Evolutionary conservation across 140 eudicot species (phyloP).

Genomic region (Ambrosia hybrid): DNA sequence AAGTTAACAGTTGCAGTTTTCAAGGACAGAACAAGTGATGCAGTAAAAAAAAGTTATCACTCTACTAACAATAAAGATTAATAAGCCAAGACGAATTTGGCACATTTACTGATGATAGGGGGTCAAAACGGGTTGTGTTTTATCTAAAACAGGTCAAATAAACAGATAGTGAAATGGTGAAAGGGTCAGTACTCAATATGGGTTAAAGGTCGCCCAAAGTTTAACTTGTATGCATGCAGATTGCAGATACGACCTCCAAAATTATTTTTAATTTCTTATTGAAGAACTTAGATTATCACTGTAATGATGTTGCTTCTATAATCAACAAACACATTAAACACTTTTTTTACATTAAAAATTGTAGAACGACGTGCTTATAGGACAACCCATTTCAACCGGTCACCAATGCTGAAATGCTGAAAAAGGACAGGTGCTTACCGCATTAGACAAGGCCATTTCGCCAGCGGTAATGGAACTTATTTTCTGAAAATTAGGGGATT

Average conservation of each 20-base stretch:
- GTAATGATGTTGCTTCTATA: neutral
- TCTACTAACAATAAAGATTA: neutral
- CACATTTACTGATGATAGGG: too few species aligned
- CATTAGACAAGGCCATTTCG: slow-evolving; percentile 54
- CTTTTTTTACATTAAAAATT: too few species aligned
- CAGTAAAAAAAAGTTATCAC: neutral
- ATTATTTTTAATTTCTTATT: too few species aligned
- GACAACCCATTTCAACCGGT: neutral
- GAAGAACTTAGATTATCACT: neutral
- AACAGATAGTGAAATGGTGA: neutral
- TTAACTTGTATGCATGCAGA: too few species aligned
- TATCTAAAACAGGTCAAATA: neutral
- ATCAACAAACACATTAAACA: too few species aligned
- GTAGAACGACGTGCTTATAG: neutral
- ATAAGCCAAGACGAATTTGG: neutral
- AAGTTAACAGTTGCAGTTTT: slow-evolving; percentile 11
- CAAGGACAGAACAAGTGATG: neutral
- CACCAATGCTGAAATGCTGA: neutral
- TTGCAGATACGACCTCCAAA: too few species aligned
- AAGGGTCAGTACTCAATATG: too few species aligned
- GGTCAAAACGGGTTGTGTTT: slow-evolving; percentile 4
- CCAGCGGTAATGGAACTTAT: slow-evolving; percentile 71
- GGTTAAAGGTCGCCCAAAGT: too few species aligned
- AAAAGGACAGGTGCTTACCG: slow-evolving; percentile 39
- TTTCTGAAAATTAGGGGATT: slow-evolving; percentile 70